Evolutionary conservation across 2,329 filamentous ascomycete genomes (phyloP).

Genomic region (Westerdykella ornata): DNA sequence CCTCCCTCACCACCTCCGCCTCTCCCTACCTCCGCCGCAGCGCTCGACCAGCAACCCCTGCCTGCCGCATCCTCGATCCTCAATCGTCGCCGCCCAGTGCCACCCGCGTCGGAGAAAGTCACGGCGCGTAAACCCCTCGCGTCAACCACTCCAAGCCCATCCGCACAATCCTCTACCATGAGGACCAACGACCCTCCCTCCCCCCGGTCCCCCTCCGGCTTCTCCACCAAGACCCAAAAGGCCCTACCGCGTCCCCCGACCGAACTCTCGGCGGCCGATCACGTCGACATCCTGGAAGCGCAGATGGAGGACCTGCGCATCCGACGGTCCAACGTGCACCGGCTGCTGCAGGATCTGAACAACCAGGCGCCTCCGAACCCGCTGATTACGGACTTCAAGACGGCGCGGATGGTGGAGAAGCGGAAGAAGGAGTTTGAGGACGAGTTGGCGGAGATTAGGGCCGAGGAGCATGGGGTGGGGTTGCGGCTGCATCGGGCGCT

Average conservation of each 20-base stretch:
- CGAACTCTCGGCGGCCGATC: conserved; percentile 29
- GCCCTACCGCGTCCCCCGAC: conserved; percentile 36
- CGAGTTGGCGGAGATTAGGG: conserved; percentile 35
- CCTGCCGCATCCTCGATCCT: conserved; percentile 26
- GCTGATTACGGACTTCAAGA: conserved; percentile 33
- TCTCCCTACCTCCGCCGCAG: conserved; percentile 21
- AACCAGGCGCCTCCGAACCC: conserved; percentile 34
- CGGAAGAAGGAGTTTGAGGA: conserved; percentile 32
- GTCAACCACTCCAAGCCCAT: conserved; percentile 6
- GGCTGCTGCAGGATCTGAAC: conserved; percentile 32
- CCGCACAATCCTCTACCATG: conserved; percentile 12
- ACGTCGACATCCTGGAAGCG: conserved; percentile 33
- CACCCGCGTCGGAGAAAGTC: conserved; percentile 17
- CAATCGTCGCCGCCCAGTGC: conserved; percentile 28
- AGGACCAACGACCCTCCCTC: conserved; percentile 14
- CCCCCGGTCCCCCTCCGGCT: conserved; percentile 21
- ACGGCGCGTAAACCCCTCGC: conserved; percentile 24
- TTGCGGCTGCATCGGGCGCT: conserved; percentile 37
- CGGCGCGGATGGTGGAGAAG: conserved; percentile 29
- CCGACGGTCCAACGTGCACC: conserved; percentile 34
- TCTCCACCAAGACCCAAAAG: conserved; percentile 27
- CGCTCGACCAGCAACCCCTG: conserved; percentile 10
- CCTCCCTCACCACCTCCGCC: conserved; percentile 39
- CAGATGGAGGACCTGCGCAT: conserved; percentile 36
- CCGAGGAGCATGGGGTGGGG: conserved; percentile 37